These are phyloP conservation scores for Kurtzmaniella natalensis DNA, from an alignment of 1,139 yeast genomes.

Conservation along the genomic window DNA sequence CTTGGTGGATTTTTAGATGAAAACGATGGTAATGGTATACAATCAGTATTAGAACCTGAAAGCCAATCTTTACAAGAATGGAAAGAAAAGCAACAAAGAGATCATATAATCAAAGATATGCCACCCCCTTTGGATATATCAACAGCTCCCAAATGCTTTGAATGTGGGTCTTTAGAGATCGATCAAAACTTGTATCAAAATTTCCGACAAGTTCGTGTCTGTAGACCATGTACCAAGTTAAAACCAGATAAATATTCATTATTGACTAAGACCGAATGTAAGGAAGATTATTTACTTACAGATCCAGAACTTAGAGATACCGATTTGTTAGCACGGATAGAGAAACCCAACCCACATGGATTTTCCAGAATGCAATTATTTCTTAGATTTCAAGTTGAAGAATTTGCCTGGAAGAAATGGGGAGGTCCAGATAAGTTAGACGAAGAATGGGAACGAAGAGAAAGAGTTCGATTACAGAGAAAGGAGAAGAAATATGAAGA, in stretches of 20 bases:
- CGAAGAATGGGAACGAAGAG: conserved; percentile 86
- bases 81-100: conserved; percentile 57
- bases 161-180: conserved; percentile 74
- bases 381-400: conserved; percentile 85
- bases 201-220: conserved; percentile 66
- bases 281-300: conserved; percentile 85
- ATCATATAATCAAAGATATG: conserved; percentile 43
- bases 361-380: conserved; percentile 92
- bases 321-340: conserved; percentile 66
- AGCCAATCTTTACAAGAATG: conserved; percentile 68
- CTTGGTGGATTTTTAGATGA: conserved; percentile 79
- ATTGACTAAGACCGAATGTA: conserved; percentile 91
- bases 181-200: conserved; percentile 68
- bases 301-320: conserved; percentile 85
- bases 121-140: conserved; percentile 72
- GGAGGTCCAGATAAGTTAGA: conserved; percentile 86
- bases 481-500: conserved; percentile 76
- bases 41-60: conserved; percentile 11
- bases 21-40: conserved; percentile 26
- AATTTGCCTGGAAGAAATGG: conserved; percentile 92
- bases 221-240: conserved; percentile 68
- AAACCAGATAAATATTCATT: conserved; percentile 85
- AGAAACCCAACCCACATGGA: conserved; percentile 93
- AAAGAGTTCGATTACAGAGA: conserved; percentile 62
- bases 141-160: conserved; percentile 73